These are phyloP conservation scores for Pisolithus orientalis DNA, from an alignment of 768 basidiomycete species.

Conservation along the genomic window DNA sequence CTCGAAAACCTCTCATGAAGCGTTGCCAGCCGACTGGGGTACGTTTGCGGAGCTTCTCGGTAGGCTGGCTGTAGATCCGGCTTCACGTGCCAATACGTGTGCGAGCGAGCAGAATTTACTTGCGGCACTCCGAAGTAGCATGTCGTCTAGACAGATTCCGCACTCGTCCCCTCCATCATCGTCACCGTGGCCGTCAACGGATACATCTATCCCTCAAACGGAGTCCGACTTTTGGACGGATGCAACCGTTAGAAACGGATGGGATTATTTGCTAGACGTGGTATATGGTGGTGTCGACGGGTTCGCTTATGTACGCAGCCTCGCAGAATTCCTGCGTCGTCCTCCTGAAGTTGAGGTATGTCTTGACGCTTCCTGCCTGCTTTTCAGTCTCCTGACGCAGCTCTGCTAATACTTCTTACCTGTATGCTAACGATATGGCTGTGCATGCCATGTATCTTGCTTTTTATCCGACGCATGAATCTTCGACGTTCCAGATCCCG, in stretches of 20 bases:
- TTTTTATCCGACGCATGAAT: not conserved
- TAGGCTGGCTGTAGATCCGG: conserved; percentile 29
- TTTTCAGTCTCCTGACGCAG: not conserved
- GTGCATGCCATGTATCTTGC: not conserved
- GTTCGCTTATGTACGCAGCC: conserved; percentile 66
- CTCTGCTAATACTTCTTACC: too few species aligned
- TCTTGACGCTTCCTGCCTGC: conserved; percentile 3
- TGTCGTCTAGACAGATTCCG: not conserved
- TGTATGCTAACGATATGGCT: not conserved
- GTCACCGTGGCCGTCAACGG: not conserved
- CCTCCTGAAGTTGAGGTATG: conserved; percentile 10
- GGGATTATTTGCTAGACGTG: conserved; percentile 64
- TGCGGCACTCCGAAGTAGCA: conserved; percentile 10
- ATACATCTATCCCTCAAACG: not conserved
- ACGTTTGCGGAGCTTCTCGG: conserved; percentile 50
- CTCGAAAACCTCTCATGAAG: conserved; percentile 48
- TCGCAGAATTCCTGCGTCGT: conserved; percentile 61
- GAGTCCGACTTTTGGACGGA: conserved; percentile 42
- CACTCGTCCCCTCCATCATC: not conserved
- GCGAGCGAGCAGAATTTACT: conserved; percentile 8
- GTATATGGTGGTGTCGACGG: conserved; percentile 79
- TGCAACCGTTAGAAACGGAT: conserved; percentile 45
- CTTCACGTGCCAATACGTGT: conserved; percentile 12
- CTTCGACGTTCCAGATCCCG: conserved; percentile 4
- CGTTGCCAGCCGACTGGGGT: conserved; percentile 55